These are phyloP conservation scores for Acanthamoeba quina DNA, from an alignment of 208 protist genomes.

Conservation along the genomic window DNA sequence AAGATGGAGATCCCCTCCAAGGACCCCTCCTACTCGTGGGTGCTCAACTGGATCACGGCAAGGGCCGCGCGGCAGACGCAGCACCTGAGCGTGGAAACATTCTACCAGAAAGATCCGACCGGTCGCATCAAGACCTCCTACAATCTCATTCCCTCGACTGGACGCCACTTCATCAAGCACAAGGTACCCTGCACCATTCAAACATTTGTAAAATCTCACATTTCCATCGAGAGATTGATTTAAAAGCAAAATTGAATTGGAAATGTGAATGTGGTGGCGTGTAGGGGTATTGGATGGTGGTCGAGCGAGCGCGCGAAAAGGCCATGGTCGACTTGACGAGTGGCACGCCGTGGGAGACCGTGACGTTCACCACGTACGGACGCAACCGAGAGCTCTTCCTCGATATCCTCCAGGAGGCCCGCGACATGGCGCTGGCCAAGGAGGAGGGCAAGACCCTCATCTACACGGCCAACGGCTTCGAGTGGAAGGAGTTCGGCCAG, in stretches of 20 bases:
- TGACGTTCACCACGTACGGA: slow-evolving; percentile 77
- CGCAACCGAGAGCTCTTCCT: slow-evolving; percentile 45
- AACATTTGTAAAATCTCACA: too few relatives aligned
- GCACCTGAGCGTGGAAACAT: slow-evolving; percentile 71
- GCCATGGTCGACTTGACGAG: slow-evolving; percentile 75
- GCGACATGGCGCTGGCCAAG: slow-evolving; percentile 43
- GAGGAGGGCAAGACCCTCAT: slow-evolving; percentile 76
- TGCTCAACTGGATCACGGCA: slow-evolving; percentile 70
- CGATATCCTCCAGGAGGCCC: slow-evolving; percentile 63
- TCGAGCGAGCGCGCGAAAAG: slow-evolving; percentile 75
- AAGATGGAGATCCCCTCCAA: slow-evolving; percentile 69
- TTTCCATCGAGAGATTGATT: neutral
- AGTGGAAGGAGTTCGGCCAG: slow-evolving; percentile 76
- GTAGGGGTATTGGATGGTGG: slow-evolving; percentile 49
- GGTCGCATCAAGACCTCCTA: slow-evolving; percentile 34
- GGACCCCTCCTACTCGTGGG: slow-evolving; percentile 63
- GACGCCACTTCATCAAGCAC: slow-evolving; percentile 63
- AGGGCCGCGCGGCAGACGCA: slow-evolving; percentile 17
- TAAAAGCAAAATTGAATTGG: neutral
- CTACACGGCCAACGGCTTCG: slow-evolving; percentile 75
- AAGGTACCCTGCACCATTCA: slow-evolving; percentile 49
- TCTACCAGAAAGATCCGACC: slow-evolving; percentile 35
- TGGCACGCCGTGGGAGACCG: slow-evolving; percentile 78
- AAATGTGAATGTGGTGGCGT: neutral
- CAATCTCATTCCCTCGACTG: slow-evolving; percentile 39